phyloP scores from a whole-genome alignment of 2,329 filamentous ascomycete genomes.

The Penicillium sp. region DNA sequence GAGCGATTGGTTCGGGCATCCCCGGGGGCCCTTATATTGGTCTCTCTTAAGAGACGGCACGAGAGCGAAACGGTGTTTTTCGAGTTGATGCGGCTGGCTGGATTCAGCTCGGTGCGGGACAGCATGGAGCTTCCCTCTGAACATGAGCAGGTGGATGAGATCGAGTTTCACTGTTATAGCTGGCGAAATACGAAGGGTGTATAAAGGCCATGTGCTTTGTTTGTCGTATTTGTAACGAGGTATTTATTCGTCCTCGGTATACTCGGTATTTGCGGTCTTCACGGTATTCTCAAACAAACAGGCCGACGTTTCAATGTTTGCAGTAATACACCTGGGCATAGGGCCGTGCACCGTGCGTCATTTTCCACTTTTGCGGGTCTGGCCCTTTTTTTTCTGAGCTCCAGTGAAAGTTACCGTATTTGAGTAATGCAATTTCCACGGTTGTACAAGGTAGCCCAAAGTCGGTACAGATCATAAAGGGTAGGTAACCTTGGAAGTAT shows the following conservation, averaged over 20 bases:
- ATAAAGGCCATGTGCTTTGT: neutral
- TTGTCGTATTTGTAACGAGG: too few species aligned
- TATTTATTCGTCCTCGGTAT: too few species aligned
- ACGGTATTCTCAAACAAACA: neutral
- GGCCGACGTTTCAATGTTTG: too few species aligned
- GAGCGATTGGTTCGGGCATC: conserved; percentile 49
- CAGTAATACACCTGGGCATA: too few species aligned
- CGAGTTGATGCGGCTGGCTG: conserved; percentile 54
- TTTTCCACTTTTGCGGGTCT: neutral
- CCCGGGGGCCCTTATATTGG: conserved; percentile 54
- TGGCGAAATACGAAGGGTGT: neutral
- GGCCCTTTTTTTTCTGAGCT: neutral
- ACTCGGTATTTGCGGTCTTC: neutral
- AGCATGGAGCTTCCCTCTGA: conserved; percentile 40
- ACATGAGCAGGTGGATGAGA: conserved; percentile 37
- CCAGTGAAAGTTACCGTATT: too few species aligned
- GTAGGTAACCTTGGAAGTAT: neutral
- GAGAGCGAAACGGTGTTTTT: conserved; percentile 68
- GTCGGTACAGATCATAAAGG: too few species aligned
- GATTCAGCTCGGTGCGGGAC: conserved; percentile 35
- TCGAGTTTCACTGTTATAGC: conserved; percentile 42
- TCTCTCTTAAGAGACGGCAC: conserved; percentile 70
- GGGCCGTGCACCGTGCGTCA: neutral
- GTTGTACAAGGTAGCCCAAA: too few species aligned
- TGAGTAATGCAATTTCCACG: too few species aligned